These are phyloP conservation scores for Cyclotella cryptica DNA, from an alignment of 108 stramenopile genomes.

Conservation along the genomic window DNA sequence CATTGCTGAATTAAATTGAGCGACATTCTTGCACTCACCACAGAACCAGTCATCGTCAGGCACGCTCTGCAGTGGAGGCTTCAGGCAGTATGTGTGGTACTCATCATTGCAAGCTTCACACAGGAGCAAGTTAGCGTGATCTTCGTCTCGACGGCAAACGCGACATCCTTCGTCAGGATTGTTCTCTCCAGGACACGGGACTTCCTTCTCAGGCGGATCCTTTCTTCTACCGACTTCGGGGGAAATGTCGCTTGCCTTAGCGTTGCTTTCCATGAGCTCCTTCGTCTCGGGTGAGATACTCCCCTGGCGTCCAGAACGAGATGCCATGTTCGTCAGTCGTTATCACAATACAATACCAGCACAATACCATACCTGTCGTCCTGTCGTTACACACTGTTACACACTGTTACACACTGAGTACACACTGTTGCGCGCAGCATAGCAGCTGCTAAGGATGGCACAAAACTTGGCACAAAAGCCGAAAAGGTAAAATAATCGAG, in stretches of 20 bases:
- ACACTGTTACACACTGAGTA: too few relatives aligned
- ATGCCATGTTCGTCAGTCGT: too few relatives aligned
- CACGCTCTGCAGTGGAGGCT: constrained; percentile 65
- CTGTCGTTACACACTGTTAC: too few relatives aligned
- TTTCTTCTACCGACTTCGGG: too few relatives aligned
- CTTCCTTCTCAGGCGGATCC: not conserved
- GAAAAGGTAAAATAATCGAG: too few relatives aligned
- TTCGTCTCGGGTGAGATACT: constrained; percentile 29
- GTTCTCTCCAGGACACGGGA: too few relatives aligned
- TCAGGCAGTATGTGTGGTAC: constrained; percentile 84
- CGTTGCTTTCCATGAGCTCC: constrained; percentile 8
- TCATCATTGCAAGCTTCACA: constrained; percentile 87
- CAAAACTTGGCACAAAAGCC: too few relatives aligned
- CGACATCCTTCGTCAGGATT: constrained; percentile 63
- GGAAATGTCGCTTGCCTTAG: not conserved
- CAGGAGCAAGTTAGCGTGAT: constrained; percentile 81
- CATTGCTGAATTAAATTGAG: not conserved
- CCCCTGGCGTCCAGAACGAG: constrained; percentile 35
- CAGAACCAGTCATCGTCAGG: constrained; percentile 87
- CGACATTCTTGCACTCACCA: constrained; percentile 53
- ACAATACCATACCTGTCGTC: too few relatives aligned
- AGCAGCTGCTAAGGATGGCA: too few relatives aligned
- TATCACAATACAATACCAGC: too few relatives aligned
- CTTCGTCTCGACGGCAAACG: constrained; percentile 72
- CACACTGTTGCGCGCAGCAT: too few relatives aligned